These are phyloP conservation scores for Kalmusia sp. DNA, from an alignment of 2,329 filamentous ascomycete species.

Conservation along the genomic window DNA sequence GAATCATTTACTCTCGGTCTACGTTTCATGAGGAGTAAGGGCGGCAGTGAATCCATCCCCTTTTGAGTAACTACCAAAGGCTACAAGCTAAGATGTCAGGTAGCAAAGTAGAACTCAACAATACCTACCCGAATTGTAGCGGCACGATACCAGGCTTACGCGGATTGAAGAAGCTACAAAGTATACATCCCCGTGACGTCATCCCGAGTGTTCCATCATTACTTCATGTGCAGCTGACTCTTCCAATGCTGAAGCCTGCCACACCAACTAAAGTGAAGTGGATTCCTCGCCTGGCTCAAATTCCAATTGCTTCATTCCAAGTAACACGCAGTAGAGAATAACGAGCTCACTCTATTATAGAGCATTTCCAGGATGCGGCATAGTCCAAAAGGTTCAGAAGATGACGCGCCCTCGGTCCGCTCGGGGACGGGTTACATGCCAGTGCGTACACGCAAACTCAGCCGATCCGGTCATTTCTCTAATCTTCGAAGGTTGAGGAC, in stretches of 20 bases:
- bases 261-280: neutral
- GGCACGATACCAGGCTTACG: too few species aligned
- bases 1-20: too few species aligned
- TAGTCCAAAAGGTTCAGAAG: neutral
- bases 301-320: too few species aligned
- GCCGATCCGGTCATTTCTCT: neutral
- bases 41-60: too few species aligned
- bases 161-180: neutral
- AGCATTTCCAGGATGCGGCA: neutral
- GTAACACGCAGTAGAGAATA: too few species aligned
- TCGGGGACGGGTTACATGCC: slow-evolving; percentile 19
- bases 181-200: neutral
- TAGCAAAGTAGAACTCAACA: too few species aligned
- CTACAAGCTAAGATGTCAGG: too few species aligned
- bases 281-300: too few species aligned
- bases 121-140: too few species aligned
- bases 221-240: neutral
- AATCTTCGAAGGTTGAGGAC: slow-evolving; percentile 64
- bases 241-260: neutral
- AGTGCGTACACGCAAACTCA: neutral
- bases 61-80: too few species aligned
- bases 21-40: too few species aligned
- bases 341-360: too few species aligned
- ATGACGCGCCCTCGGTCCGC: slow-evolving; percentile 10
- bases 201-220: neutral